Percentiles rank a stretch among this genome's conserved stretches.
Evolutionary conservation across 1,139 yeast genomes (phyloP).

Genomic region (Blastobotrys ciferrii): DNA sequence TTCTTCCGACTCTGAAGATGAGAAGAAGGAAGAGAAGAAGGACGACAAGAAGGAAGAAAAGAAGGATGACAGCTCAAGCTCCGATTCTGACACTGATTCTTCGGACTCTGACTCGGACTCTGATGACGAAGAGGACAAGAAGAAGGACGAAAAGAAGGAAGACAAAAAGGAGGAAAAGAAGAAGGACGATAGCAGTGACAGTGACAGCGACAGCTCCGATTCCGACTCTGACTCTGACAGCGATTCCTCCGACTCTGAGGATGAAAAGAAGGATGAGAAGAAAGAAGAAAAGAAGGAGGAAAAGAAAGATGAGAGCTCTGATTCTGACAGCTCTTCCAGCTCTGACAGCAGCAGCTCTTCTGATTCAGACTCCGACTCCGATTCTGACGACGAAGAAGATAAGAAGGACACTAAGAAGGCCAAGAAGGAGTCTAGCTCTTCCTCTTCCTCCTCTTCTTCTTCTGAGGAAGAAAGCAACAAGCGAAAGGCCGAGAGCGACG

Average conservation of each 20-base stretch:
- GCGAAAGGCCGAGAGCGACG: slow-evolving; percentile 39
- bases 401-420: slow-evolving; percentile 24
- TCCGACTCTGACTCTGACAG: slow-evolving; percentile 23
- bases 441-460: slow-evolving; percentile 24
- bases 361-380: slow-evolving; percentile 26
- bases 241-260: slow-evolving; percentile 30
- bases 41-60: slow-evolving; percentile 18
- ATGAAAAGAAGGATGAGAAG: slow-evolving; percentile 36
- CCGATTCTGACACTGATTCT: slow-evolving; percentile 31
- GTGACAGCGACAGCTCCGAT: no score
- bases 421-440: slow-evolving; percentile 16
- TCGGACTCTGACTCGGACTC: slow-evolving; percentile 23
- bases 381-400: slow-evolving; percentile 21
- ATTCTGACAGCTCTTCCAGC: slow-evolving; percentile 9
- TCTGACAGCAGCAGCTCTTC: slow-evolving; percentile 26
- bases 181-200: slow-evolving; percentile 25
- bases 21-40: slow-evolving; percentile 35
- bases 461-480: slow-evolving; percentile 33
- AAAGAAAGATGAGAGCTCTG: slow-evolving; percentile 25
- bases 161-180: slow-evolving; percentile 23
- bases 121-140: slow-evolving; percentile 22
- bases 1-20: slow-evolving; percentile 34
- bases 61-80: slow-evolving; percentile 25
- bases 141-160: slow-evolving; percentile 24
- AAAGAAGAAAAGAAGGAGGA: slow-evolving; percentile 18